Evolutionary conservation across 2,329 filamentous ascomycete genomes (phyloP).

Genomic region (Thielaviopsis cerberus): DNA sequence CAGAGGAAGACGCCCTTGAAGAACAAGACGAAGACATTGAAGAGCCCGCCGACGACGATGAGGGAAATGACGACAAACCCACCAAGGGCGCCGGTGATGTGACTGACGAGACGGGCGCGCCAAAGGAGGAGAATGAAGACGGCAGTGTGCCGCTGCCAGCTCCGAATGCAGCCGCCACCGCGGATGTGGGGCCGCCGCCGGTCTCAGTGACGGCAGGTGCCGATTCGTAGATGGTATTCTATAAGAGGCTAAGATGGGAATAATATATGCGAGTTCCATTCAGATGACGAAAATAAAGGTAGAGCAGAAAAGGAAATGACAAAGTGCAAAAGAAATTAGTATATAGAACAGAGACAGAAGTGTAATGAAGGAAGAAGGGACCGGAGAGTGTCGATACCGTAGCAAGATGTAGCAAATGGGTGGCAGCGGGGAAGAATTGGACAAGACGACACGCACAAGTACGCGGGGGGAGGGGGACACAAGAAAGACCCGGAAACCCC

Average conservation of each 20-base stretch:
- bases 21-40: conserved; percentile 15
- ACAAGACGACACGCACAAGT: too few species aligned
- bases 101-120: neutral
- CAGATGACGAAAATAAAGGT: too few species aligned
- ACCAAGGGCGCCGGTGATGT: neutral
- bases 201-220: neutral
- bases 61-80: neutral
- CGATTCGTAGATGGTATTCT: neutral
- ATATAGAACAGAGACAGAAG: too few species aligned
- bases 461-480: too few species aligned
- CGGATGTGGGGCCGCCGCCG: neutral
- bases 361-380: too few species aligned
- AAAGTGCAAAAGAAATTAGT: too few species aligned
- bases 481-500: too few species aligned
- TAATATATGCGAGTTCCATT: neutral
- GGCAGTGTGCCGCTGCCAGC: neutral
- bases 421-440: too few species aligned
- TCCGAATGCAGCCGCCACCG: neutral
- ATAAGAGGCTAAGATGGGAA: neutral
- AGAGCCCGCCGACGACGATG: conserved; percentile 12
- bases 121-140: neutral
- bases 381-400: too few species aligned
- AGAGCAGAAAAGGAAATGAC: too few species aligned
- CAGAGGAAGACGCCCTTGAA: conserved; percentile 14
- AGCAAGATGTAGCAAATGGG: too few species aligned